phyloP scores from a whole-genome alignment of 2,329 filamentous ascomycete species.

The Fusarium sp. region DNA sequence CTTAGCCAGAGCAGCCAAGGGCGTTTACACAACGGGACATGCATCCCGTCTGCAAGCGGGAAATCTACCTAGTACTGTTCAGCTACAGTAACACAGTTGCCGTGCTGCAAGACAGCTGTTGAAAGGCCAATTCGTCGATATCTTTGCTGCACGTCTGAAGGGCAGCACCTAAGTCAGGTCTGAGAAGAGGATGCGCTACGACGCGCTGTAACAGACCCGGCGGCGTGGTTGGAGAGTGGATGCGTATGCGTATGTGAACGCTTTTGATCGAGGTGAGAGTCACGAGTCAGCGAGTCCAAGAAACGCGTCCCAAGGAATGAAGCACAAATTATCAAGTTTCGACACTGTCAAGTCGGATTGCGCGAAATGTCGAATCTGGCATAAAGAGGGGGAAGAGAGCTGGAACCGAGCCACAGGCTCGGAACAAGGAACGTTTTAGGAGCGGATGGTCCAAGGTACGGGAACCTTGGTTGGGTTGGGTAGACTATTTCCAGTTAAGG shows the following conservation, averaged over 20 bases:
- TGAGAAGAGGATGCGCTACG: constrained; percentile 31
- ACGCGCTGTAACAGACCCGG: constrained; percentile 26
- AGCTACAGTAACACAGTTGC: not conserved
- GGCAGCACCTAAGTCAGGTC: constrained; percentile 26
- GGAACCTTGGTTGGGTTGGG: constrained; percentile 34
- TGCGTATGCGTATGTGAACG: constrained; percentile 13
- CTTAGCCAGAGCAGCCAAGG: constrained; percentile 22
- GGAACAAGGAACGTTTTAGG: constrained; percentile 39
- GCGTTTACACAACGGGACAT: constrained; percentile 16
- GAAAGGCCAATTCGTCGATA: constrained; percentile 13
- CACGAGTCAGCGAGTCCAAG: constrained; percentile 4
- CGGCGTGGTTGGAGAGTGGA: constrained; percentile 29
- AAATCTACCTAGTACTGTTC: constrained; percentile 22
- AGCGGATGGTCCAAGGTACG: constrained; percentile 32
- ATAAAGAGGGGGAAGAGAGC: constrained; percentile 39
- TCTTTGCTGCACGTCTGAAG: constrained; percentile 33
- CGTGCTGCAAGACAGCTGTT: constrained; percentile 18
- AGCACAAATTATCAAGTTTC: constrained; percentile 31
- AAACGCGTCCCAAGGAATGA: constrained; percentile 31
- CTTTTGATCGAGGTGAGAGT: not conserved
- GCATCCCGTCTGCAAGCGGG: constrained; percentile 11
- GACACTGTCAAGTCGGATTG: constrained; percentile 22
- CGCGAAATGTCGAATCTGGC: constrained; percentile 38
- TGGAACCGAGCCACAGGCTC: constrained; percentile 33
- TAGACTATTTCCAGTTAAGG: constrained; percentile 42